Evolutionary conservation across 2,329 filamentous ascomycete species (phyloP).

Genomic region (Dactylellina parvicollis): DNA sequence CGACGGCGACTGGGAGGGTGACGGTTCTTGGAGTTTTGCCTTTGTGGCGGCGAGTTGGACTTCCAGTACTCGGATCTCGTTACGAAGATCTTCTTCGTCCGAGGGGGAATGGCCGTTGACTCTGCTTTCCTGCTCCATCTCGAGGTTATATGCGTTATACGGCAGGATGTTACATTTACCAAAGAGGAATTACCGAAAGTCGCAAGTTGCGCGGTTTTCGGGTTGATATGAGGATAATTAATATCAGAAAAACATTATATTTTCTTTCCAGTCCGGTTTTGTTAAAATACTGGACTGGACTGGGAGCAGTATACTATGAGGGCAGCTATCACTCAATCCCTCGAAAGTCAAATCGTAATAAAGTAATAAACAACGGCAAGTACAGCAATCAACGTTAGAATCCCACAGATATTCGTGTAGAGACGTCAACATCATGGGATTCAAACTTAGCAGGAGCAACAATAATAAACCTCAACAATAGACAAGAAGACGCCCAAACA

Average conservation of each 20-base stretch:
- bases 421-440: not conserved
- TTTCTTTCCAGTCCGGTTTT: not conserved
- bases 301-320: not conserved
- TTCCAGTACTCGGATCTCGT: slow-evolving; percentile 26
- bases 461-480: not conserved
- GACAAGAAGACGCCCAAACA: not conserved
- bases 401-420: not conserved
- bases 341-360: no score
- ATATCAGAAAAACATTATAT: not conserved
- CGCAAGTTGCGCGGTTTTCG: not conserved
- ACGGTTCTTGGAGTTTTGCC: slow-evolving; percentile 18
- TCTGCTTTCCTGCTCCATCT: not conserved
- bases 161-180: slow-evolving; percentile 13
- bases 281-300: not conserved
- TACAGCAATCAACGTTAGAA: not conserved
- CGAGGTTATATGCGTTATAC: not conserved
- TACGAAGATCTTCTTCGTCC: slow-evolving; percentile 4
- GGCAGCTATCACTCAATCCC: no score
- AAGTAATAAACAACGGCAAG: no score
- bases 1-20: not conserved
- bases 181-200: slow-evolving; percentile 10
- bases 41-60: slow-evolving; percentile 42
- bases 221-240: no score
- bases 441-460: not conserved
- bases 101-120: not conserved